Evolutionary conservation across 768 basidiomycete genomes (phyloP).

Genomic region (Pisolithus microcarpus): DNA sequence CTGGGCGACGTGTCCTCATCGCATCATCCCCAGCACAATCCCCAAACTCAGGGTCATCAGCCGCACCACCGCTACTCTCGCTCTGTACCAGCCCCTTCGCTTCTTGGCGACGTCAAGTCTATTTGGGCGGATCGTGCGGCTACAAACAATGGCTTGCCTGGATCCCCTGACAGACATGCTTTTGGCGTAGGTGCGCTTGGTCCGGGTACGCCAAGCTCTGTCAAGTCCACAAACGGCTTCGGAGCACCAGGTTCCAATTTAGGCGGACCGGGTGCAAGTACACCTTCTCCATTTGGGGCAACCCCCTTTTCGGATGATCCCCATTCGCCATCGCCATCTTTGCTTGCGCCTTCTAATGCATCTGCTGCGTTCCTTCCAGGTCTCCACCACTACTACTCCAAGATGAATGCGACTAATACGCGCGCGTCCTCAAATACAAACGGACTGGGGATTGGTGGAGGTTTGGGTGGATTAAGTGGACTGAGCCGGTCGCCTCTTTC

Average conservation of each 20-base stretch:
- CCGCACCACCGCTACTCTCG: slow-evolving; percentile 66
- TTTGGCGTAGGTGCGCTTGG: slow-evolving; percentile 22
- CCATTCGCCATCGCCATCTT: slow-evolving; percentile 25
- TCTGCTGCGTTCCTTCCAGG: slow-evolving; percentile 78
- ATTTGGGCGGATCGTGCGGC: slow-evolving; percentile 67
- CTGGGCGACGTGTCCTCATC: slow-evolving; percentile 16
- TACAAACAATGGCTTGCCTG: slow-evolving; percentile 24
- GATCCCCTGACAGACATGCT: slow-evolving; percentile 30
- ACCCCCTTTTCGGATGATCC: slow-evolving; percentile 29
- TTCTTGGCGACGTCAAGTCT: slow-evolving; percentile 68
- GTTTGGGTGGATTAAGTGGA: slow-evolving; percentile 17
- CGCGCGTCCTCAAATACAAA: slow-evolving; percentile 19
- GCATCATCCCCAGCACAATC: slow-evolving; percentile 6
- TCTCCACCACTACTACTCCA: slow-evolving; percentile 59
- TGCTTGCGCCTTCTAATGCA: slow-evolving; percentile 64
- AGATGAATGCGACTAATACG: slow-evolving; percentile 32
- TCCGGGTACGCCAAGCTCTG: slow-evolving; percentile 45
- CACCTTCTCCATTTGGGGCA: slow-evolving; percentile 12
- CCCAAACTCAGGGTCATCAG: slow-evolving; percentile 18
- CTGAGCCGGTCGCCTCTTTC: slow-evolving; percentile 24
- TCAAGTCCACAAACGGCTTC: slow-evolving; percentile 39
- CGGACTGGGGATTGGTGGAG: slow-evolving; percentile 16
- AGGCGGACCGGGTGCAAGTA: slow-evolving; percentile 6
- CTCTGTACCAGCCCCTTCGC: slow-evolving; percentile 71
- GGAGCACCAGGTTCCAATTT: slow-evolving; percentile 15